phyloP scores from a whole-genome alignment of 495 filamentous ascomycete genomes.

The Penicillium robsamsonii region DNA sequence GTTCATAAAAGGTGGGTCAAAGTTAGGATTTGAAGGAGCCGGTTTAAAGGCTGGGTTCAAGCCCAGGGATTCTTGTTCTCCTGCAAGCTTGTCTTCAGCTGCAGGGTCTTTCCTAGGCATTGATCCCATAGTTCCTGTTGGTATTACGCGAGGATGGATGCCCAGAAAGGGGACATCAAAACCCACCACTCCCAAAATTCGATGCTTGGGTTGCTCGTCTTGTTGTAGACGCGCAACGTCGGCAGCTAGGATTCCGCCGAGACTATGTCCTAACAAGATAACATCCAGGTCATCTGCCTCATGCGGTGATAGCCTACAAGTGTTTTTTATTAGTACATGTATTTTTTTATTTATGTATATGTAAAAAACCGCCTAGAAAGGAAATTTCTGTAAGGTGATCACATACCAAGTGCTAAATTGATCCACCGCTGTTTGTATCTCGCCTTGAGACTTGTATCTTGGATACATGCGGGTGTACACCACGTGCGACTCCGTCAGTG shows the following conservation, averaged over 20 bases:
- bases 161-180: constrained; percentile 87
- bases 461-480: constrained; percentile 93
- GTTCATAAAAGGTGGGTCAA: constrained; percentile 70
- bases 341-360: not conserved
- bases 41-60: constrained; percentile 20
- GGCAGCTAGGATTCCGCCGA: constrained; percentile 81
- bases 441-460: constrained; percentile 77
- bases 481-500: constrained; percentile 67
- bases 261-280: constrained; percentile 82
- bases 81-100: constrained; percentile 28
- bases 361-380: no score
- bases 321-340: not conserved
- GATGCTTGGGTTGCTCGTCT: constrained; percentile 49
- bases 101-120: constrained; percentile 55
- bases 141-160: constrained; percentile 83
- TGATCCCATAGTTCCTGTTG: constrained; percentile 72
- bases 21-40: constrained; percentile 45
- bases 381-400: not conserved
- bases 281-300: constrained; percentile 74
- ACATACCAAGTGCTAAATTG: constrained; percentile 78
- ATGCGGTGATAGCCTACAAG: constrained; percentile 67
- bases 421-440: constrained; percentile 68
- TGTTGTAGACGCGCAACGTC: constrained; percentile 67
- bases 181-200: constrained; percentile 77
- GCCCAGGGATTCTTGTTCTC: constrained; percentile 24